Evolutionary conservation across 2,329 filamentous ascomycete genomes (phyloP).

Genomic region (Stachybotrys echinatus): DNA sequence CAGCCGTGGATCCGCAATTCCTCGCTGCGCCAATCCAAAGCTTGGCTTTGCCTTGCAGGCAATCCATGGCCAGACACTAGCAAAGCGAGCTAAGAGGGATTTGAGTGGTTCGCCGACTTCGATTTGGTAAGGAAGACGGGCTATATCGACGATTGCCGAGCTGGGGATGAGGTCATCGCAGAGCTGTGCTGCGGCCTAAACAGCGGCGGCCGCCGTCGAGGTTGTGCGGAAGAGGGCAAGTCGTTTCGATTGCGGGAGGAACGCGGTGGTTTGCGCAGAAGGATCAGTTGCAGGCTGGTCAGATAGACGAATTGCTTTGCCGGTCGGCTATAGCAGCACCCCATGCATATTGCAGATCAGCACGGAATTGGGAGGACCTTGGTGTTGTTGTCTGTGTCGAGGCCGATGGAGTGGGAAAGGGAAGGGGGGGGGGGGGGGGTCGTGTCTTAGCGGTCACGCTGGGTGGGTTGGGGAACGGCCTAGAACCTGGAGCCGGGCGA

Average conservation of each 20-base stretch:
- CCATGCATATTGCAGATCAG: no score
- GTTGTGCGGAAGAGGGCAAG: no score
- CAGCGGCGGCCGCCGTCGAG: no score
- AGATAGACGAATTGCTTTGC: no score
- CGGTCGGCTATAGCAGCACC: no score
- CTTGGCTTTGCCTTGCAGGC: not conserved
- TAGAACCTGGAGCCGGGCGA: not conserved
- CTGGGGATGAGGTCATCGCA: not conserved
- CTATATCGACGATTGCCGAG: not conserved
- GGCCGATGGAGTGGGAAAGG: not conserved
- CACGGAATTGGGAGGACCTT: no score
- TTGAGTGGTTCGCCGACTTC: not conserved
- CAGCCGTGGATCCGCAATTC: not conserved
- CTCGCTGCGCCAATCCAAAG: not conserved
- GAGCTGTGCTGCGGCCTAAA: not conserved
- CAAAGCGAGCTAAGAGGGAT: not conserved
- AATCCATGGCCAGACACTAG: not conserved
- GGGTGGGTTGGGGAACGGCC: not conserved
- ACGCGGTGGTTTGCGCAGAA: no score
- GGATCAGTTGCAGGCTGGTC: no score
- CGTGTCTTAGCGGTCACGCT: not conserved
- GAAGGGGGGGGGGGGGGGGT: no score
- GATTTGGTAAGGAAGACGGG: not conserved
- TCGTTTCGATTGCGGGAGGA: no score
- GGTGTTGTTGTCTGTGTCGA: no score